A percentile compares a stretch with the other conserved stretches of the same genome.
Conservation (phyloP, 2,329 filamentous ascomycete genomes). For the Fusarium continuum region DNA sequence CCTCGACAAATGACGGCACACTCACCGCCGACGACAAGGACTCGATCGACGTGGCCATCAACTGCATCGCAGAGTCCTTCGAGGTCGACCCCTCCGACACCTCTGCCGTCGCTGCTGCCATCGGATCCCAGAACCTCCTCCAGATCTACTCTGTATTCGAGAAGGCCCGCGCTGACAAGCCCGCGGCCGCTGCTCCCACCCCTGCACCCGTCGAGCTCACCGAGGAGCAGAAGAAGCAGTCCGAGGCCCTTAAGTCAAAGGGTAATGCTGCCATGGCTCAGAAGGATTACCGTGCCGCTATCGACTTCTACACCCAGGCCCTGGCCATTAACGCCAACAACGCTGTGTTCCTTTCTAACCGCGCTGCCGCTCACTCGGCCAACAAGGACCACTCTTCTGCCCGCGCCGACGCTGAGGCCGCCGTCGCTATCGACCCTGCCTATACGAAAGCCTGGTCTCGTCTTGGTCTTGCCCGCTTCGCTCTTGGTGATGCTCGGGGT, state of each 20-base stretch:
- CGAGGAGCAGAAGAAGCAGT: conserved; percentile 76
- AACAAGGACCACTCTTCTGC: conserved; percentile 85
- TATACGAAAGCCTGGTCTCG: conserved; percentile 99
- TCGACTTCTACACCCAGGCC: conserved; percentile 88
- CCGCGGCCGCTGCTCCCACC: conserved; percentile 49
- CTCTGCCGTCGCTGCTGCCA: conserved; percentile 75
- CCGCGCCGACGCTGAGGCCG: conserved; percentile 87
- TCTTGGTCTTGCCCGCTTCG: conserved; percentile 89
- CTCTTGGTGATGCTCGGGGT: conserved; percentile 87
- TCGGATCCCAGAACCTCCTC: conserved; percentile 86
- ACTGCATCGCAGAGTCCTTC: conserved; percentile 95
- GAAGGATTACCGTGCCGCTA: conserved; percentile 86
- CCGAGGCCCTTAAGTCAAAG: conserved; percentile 86
- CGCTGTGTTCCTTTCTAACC: conserved; percentile 97
- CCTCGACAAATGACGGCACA: conserved; percentile 87
- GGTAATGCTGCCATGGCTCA: conserved; percentile 95
- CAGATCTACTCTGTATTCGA: conserved; percentile 97
- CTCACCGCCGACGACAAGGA: conserved; percentile 89
- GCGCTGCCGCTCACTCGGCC: conserved; percentile 90
- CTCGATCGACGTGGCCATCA: conserved; percentile 90
- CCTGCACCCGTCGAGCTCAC: conserved; percentile 47
- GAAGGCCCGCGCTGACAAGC: conserved; percentile 71
- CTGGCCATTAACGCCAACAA: conserved; percentile 83
- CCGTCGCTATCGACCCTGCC: conserved; percentile 84
- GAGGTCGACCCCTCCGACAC: conserved; percentile 87